Evolutionary conservation across 225 moss, liverwort and hornwort genomes (phyloP).

Genomic region (Takakia lepidozioides): DNA sequence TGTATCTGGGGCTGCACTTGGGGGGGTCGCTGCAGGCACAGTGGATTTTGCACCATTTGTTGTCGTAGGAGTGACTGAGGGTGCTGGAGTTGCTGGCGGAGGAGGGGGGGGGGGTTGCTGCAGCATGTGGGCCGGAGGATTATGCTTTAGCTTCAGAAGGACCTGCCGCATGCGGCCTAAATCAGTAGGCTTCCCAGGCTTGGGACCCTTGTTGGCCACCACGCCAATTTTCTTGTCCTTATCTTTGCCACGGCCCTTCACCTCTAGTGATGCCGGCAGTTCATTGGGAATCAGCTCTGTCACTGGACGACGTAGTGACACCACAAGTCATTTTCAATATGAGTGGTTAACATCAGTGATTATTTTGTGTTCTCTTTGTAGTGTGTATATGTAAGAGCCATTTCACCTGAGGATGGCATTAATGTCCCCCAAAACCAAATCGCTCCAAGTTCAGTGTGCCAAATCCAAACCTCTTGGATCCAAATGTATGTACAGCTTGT

Average conservation of each 20-base stretch:
- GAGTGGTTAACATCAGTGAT: no score
- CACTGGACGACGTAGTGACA: no score
- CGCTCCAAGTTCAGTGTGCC: no score
- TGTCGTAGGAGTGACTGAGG: conserved; percentile 7
- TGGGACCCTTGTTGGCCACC: conserved; percentile 75
- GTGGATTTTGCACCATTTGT: conserved; percentile 10
- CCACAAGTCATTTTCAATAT: no score
- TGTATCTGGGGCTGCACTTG: conserved; percentile 30
- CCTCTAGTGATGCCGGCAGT: conserved; percentile 69
- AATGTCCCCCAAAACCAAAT: no score
- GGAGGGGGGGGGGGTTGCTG: conserved; percentile 80
- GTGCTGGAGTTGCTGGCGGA: conserved; percentile 55
- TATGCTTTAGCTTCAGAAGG: conserved; percentile 82
- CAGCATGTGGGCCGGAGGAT: conserved; percentile 86
- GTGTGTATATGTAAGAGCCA: no score
- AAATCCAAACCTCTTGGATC: no score
- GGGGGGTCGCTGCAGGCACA: conserved; percentile 5
- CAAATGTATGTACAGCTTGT: no score
- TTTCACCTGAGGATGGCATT: no score
- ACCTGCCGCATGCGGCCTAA: conserved; percentile 73
- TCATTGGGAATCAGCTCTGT: conserved; percentile 86
- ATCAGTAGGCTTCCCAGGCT: conserved; percentile 81
- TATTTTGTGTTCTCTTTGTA: no score
- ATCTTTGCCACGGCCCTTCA: conserved; percentile 46
- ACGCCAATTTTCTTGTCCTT: conserved; percentile 79